Conservation (phyloP, 1,284 basidiomycete species). For the Cystobasidiaceae sp. region DNA sequence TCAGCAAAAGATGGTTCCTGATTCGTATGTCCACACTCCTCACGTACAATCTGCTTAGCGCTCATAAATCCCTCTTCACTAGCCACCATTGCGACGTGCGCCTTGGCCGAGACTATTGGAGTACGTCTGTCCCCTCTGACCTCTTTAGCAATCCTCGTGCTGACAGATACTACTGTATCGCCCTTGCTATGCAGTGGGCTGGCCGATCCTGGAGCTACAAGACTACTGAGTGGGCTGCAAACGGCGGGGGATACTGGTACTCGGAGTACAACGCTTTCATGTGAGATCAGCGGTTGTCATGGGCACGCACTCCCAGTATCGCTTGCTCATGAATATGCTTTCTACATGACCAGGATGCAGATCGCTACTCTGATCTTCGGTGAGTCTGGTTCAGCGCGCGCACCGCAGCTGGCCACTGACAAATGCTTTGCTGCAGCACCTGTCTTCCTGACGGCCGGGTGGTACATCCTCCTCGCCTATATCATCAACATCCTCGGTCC, state of each 20-base stretch:
- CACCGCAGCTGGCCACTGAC: background rate
- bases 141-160: background rate
- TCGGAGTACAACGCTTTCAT: constrained; percentile 1
- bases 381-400: background rate
- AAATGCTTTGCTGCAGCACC: background rate
- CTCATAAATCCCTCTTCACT: no score
- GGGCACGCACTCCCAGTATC: no score
- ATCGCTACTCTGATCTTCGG: background rate
- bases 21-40: no score
- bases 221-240: background rate
- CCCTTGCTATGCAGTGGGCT: constrained; percentile 29
- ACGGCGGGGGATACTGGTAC: constrained; percentile 10
- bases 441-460: background rate
- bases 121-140: background rate
- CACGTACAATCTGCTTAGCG: no score
- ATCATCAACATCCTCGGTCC: constrained; percentile 46
- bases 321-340: no score
- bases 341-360: no score
- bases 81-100: background rate
- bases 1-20: constrained; percentile 54
- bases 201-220: constrained; percentile 32
- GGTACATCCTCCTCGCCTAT: constrained; percentile 46
- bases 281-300: no score
- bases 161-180: background rate
- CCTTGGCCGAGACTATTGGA: background rate